Conservation (phyloP, 805 yeast genomes). For the Kodamaea laetipori region DNA sequence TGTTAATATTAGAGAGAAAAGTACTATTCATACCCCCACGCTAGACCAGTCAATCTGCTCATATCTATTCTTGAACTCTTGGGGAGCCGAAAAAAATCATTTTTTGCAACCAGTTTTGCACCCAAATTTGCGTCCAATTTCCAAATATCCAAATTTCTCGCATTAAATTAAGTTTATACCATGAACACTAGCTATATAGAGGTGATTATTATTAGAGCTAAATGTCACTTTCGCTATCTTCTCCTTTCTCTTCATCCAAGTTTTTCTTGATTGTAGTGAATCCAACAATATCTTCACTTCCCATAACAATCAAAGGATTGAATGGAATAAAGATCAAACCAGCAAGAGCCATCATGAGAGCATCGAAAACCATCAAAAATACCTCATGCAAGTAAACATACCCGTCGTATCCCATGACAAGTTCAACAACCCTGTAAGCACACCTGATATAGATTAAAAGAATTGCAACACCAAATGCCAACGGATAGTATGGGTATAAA, state of each 20-base stretch:
- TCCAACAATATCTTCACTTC: slow-evolving; percentile 37
- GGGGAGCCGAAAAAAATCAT: too few relatives aligned
- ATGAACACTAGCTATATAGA: too few relatives aligned
- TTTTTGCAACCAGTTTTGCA: too few relatives aligned
- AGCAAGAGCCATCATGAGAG: slow-evolving; percentile 29
- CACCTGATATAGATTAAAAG: slow-evolving; percentile 54
- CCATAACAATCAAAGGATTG: slow-evolving; percentile 67
- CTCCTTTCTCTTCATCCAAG: neutral
- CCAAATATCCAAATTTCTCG: too few relatives aligned
- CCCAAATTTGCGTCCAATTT: too few relatives aligned
- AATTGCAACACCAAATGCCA: slow-evolving; percentile 11
- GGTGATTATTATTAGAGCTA: too few relatives aligned
- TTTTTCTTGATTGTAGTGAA: slow-evolving; percentile 9
- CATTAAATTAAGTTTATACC: too few relatives aligned
- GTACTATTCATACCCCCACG: too few relatives aligned
- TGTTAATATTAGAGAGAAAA: too few relatives aligned
- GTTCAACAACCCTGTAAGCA: slow-evolving; percentile 70
- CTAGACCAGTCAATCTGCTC: too few relatives aligned
- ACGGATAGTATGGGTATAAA: slow-evolving; percentile 10
- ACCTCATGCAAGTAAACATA: slow-evolving; percentile 51
- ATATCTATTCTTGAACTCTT: too few relatives aligned
- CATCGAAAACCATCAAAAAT: slow-evolving; percentile 44
- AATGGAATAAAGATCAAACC: slow-evolving; percentile 33
- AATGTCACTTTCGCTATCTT: too few relatives aligned
- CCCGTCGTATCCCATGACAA: slow-evolving; percentile 73